Evolutionary conservation across 2,329 filamentous ascomycete species (phyloP), one percentile per base, ranked within the genome.

Genomic region (Sclerotinia glacialis): DNA sequence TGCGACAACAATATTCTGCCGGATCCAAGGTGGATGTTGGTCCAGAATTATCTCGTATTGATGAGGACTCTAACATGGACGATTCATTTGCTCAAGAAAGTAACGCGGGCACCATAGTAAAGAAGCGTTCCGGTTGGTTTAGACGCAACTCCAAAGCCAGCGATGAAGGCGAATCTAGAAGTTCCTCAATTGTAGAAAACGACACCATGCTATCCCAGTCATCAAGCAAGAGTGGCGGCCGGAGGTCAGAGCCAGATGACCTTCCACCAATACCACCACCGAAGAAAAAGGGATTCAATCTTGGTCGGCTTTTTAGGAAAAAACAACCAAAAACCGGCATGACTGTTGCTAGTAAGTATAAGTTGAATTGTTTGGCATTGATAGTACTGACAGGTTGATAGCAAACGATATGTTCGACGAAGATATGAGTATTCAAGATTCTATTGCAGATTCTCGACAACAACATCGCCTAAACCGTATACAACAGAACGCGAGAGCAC

Each of bases 51-150:
- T 64, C 54, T 66, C 65, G 66, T 18, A 73, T 73, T 52, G 69
- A 70, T 5, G 71, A 74, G 53, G 60, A 65, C 42, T 49, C 55
- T 7, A 62, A 63, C 47, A 53, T 67, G 40, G 70, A 72, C 18
- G 69, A 72, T 42, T 67, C 58, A 14, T 67, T 68, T 49, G 63
- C 63, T 23, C 64, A 70, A 42, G 72, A 74, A 16, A 71, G 67
- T 42, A 71, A 61, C 26, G 62, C 69, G 44, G 70, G 72, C n/a
- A 75, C 74, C 16, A 62, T 73, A 52, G 37, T 70, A 16, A 73
- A 70, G 44, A 77, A 75, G 68, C 71, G 69, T 47, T 71, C 74
- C n/a, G 71, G 67, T 47, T 77, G 74, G 76, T 76, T 76, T 54
- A 76, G 73, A 65, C 72, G 75, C 11, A 72, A 67, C 52, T 76